Evolutionary conservation across 129 eudicot species (phyloP), one percentile per base, ranked within the genome.

Genomic region (Tagetes erecta): DNA sequence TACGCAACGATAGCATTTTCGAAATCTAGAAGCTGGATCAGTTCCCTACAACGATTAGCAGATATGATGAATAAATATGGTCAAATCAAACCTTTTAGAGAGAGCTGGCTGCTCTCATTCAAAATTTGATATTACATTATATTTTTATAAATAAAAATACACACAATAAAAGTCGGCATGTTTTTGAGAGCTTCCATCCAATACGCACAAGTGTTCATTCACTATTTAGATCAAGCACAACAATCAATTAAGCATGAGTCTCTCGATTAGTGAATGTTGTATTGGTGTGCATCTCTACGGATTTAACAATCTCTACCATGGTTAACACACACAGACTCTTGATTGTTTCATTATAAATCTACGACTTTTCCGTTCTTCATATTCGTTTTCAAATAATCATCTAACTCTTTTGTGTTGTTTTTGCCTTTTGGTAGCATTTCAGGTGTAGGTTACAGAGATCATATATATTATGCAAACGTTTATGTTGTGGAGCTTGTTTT

Each of bases 401-500:
- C 49, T 34, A 53, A 44, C 40, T 53, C 6, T 53, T 35, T 51
- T 3, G 8, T 37, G 3, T 41, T 53, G 35, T 72, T 52, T 72
- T 1, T 8, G 40, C 6, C 36, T 52, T 20, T 20, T 20, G 27
- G 27, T 20, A 20, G 27, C 55, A 9, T 65, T 44, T 78, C 74
- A 72, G 78, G 78, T 45, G 55, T 10, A 51, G 40, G 62, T 36
- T 55, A 27, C 62, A 7, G 49, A 41, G 38, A 37, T 42, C 67
- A 41, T 55, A 10, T 40, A 51, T 64, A 39, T 34, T 53, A 52
- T 55, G 51, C 35, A 65, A 33, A 27, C 33, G 4, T 12, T 53
- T 65, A 64, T 79, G 62, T 53, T 64, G 67, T 55, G 70, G 58
- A 64, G 76, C 55, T 52, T 47, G 56, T 39, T 2, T 39, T 2